Conservation (phyloP, 805 yeast genomes). For the Sungouiella blattae region DNA sequence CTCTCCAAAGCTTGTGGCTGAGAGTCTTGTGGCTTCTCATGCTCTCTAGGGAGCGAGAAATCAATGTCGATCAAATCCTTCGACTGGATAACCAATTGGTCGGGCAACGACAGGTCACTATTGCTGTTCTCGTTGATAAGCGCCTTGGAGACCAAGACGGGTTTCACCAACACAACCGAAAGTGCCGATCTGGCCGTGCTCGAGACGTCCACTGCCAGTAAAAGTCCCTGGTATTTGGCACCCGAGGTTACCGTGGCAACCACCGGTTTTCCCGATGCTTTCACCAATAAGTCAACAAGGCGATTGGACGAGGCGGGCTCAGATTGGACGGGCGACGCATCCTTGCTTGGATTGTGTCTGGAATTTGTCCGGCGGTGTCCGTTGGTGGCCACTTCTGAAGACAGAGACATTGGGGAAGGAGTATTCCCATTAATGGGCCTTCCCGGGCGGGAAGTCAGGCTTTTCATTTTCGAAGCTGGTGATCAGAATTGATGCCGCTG, state of each 20-base stretch:
- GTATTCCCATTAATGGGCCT: no score
- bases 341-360: conserved; percentile 9
- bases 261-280: conserved; percentile 46
- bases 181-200: conserved; percentile 39
- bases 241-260: conserved; percentile 64
- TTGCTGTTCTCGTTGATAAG: conserved; percentile 24
- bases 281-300: conserved; percentile 11
- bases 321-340: conserved; percentile 44
- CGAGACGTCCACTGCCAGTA: conserved; percentile 45
- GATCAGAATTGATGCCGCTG: no score
- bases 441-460: no score
- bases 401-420: no score
- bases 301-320: neutral
- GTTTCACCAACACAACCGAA: conserved; percentile 53
- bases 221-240: conserved; percentile 53
- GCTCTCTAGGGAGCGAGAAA: conserved; percentile 29
- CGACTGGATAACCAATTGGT: conserved; percentile 43
- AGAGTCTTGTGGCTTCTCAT: no score
- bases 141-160: conserved; percentile 35
- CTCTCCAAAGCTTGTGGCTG: no score
- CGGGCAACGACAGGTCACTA: conserved; percentile 37
- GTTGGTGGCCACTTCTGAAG: no score
- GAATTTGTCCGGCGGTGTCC: conserved; percentile 26
- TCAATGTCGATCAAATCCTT: conserved; percentile 52
- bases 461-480: no score